Percentiles rank a stretch among this genome's conserved stretches.
Conservation (phyloP, 805 yeast genomes). For the Pichia exigua region DNA sequence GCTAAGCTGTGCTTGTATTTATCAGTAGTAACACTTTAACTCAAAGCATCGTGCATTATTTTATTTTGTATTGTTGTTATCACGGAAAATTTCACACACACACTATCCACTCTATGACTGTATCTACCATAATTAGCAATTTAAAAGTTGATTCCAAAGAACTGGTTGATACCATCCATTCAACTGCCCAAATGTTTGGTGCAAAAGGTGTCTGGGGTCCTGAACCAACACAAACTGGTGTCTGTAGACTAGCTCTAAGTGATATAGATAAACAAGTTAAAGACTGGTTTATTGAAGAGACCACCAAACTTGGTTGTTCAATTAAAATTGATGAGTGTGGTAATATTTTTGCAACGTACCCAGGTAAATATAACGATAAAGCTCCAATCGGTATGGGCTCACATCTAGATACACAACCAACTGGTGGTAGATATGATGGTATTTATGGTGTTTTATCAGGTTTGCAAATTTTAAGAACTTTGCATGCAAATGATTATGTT, state of each 20-base stretch:
- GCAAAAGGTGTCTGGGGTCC: slow-evolving; percentile 59
- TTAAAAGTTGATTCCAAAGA: slow-evolving; percentile 11
- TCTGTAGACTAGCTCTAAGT: slow-evolving; percentile 54
- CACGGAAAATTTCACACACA: neutral
- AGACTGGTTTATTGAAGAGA: slow-evolving; percentile 56
- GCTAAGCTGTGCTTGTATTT: neutral
- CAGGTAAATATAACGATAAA: slow-evolving; percentile 39
- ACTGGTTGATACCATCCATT: slow-evolving; percentile 51
- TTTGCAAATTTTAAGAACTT: slow-evolving; percentile 56
- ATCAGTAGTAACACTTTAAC: no score
- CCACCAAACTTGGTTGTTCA: slow-evolving; percentile 45
- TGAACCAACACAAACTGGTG: slow-evolving; percentile 52
- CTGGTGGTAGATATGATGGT: slow-evolving; percentile 74
- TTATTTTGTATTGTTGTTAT: no score
- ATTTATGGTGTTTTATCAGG: slow-evolving; percentile 63
- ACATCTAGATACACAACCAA: slow-evolving; percentile 71
- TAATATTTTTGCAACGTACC: slow-evolving; percentile 57
- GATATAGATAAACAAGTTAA: slow-evolving; percentile 57
- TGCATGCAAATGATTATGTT: slow-evolving; percentile 46
- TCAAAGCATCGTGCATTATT: no score
- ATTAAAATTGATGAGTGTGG: slow-evolving; percentile 60
- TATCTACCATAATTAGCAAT: slow-evolving; percentile 3
- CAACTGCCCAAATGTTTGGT: slow-evolving; percentile 50
- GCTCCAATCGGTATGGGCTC: slow-evolving; percentile 65
- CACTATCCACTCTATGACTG: slow-evolving; percentile 1